phyloP scores from a whole-genome alignment of 73 alveolate species.

The Tetrahymena borealis region DNA sequence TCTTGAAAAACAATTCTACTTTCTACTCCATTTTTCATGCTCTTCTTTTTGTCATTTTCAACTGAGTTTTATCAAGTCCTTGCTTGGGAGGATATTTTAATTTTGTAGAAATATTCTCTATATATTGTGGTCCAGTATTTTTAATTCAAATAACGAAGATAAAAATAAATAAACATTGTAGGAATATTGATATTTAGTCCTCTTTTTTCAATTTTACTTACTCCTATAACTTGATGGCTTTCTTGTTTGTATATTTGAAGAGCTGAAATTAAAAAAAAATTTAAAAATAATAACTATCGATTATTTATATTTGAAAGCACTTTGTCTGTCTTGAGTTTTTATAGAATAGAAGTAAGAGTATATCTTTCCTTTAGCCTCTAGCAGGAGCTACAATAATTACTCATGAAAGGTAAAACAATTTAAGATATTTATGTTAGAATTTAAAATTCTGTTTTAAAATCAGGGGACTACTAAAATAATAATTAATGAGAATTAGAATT shows the following conservation, averaged over 20 bases:
- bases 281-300: background rate
- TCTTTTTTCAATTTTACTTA: background rate
- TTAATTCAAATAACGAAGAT: background rate
- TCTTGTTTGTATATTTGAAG: background rate
- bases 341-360: no score
- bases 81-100: background rate
- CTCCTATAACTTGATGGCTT: conserved; percentile 1
- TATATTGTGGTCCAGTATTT: background rate
- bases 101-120: background rate
- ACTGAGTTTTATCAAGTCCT: no score
- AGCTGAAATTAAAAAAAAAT: background rate
- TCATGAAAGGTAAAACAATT: no score
- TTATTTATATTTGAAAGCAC: background rate
- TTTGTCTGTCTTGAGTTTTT: no score
- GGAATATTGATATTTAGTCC: background rate
- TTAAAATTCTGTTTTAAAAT: no score
- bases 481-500: no score
- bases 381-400: no score
- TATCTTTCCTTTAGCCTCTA: no score
- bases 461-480: no score
- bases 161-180: background rate
- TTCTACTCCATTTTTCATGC: background rate
- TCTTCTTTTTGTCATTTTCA: no score
- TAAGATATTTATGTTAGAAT: no score
- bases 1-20: background rate